Conservation (phyloP, 1,284 basidiomycete genomes). For the Irpex lacteus region DNA sequence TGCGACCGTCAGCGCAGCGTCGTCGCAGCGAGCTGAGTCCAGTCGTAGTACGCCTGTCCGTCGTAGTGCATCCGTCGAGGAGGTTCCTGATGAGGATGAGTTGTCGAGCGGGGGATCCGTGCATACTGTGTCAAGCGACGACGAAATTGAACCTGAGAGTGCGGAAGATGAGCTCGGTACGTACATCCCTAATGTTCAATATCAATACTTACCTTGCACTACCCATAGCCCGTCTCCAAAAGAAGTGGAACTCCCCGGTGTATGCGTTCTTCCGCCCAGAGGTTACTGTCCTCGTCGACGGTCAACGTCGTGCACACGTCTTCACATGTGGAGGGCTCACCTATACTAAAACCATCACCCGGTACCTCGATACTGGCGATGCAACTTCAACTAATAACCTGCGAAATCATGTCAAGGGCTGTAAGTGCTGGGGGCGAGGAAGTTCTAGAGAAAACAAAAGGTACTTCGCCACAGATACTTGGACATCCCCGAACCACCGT, state of each 20-base stretch:
- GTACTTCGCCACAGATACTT: constrained; percentile 28
- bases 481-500: constrained; percentile 31
- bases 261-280: constrained; percentile 31
- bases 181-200: neutral
- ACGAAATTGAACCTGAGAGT: neutral
- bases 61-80: too few species aligned
- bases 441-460: constrained; percentile 23
- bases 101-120: too few species aligned
- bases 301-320: constrained; percentile 25
- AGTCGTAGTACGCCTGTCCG: too few species aligned
- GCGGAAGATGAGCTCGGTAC: neutral
- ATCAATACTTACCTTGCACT: neutral
- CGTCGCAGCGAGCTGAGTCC: too few species aligned
- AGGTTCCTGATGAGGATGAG: too few species aligned
- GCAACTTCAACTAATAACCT: constrained; percentile 33
- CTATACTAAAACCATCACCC: constrained; percentile 24
- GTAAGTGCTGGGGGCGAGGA: constrained; percentile 32
- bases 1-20: too few species aligned
- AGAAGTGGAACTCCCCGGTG: constrained; percentile 23
- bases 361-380: constrained; percentile 30
- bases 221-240: constrained; percentile 18
- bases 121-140: too few species aligned
- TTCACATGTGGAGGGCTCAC: constrained; percentile 29
- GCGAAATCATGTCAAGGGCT: constrained; percentile 29
- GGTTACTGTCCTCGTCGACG: constrained; percentile 20